Percentiles rank a stretch among this genome's conserved stretches.
Conservation (phyloP, 2,329 filamentous ascomycete species). For the Fusarium devonianum region DNA sequence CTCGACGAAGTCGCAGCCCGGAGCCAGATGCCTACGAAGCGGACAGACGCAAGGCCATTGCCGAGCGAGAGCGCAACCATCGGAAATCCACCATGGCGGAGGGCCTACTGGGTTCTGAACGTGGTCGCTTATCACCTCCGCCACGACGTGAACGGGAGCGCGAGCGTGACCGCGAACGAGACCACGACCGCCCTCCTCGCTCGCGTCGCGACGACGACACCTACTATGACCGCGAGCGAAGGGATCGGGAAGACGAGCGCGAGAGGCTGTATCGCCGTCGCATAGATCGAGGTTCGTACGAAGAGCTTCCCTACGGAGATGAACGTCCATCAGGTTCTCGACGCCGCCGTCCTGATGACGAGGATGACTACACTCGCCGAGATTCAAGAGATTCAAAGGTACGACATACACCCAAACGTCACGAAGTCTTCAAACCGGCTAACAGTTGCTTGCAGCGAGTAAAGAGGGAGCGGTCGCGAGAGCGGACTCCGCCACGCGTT, state of each 20-base stretch:
- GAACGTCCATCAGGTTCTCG: conserved; percentile 70
- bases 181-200: conserved; percentile 59
- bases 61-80: conserved; percentile 92
- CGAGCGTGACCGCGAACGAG: conserved; percentile 53
- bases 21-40: conserved; percentile 95
- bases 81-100: conserved; percentile 79
- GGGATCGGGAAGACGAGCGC: conserved; percentile 87
- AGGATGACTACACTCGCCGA: conserved; percentile 71
- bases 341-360: conserved; percentile 80
- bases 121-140: conserved; percentile 54
- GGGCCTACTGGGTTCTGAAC: conserved; percentile 62
- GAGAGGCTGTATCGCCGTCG: conserved; percentile 88
- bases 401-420: conserved; percentile 29
- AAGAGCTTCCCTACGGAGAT: conserved; percentile 92
- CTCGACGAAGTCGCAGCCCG: conserved; percentile 81
- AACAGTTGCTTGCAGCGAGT: conserved; percentile 56
- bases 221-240: conserved; percentile 84
- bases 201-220: conserved; percentile 68
- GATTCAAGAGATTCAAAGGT: conserved; percentile 74
- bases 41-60: conserved; percentile 90
- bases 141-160: conserved; percentile 45
- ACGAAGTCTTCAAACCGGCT: conserved; percentile 27
- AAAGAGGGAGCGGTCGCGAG: conserved; percentile 65
- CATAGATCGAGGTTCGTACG: conserved; percentile 75
- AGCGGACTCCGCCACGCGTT: conserved; percentile 64